Base-by-base conservation (phyloP, 768 basidiomycete genomes). In the Porphyrellus cyaneotinctus region DNA sequence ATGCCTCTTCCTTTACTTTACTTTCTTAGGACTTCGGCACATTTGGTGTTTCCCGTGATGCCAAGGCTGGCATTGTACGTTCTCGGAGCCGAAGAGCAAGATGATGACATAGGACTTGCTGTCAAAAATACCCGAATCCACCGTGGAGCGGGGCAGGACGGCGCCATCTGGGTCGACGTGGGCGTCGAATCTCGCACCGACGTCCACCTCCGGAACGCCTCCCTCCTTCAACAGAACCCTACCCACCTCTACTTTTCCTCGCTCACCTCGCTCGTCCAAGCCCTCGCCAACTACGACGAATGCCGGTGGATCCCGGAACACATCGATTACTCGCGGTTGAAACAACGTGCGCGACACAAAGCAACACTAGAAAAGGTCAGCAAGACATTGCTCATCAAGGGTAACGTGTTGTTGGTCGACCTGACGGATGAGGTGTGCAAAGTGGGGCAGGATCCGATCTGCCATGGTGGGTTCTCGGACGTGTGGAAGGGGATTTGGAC, bases 401-500 rank as follows among this genome's bases (percentile, higher is more conserved):
- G 75, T 6, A 72, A 73, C 38, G 63, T 80, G 39, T 60, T 77
- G 14, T 58, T 83, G 51, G 72, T 76, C 37, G 81, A 84, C 57
- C 63, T 84, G 43, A 82, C 81, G 30, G 82, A 82, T 54, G 78
- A 80, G 51, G 75, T 84, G 12, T 67, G 63, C 49, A 72, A 69
- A 50, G 63, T 78, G 17, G 81, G 80, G 2, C 68, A 73, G 42
- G 67, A 74, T 53, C 73, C 81, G 0, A 74, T 80, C 32, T 78
- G 71, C 24, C 75, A 78, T 64, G 83, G 83, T 1, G 74, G 78
- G 6, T 84, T 83, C 51, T 75, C 80, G 28, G 83, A 83, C 60
- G 79, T 84, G 6, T 84, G 81, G 81, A 79, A 80, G 63, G 83
- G 79, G 0, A 56, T 63, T 6, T 83, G 81, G 82, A 73, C 70